A percentile compares a stretch with the other conserved stretches of the same genome.
Evolutionary conservation across 768 basidiomycete species (phyloP).

Genomic region (Sistotremastrum suecicum): DNA sequence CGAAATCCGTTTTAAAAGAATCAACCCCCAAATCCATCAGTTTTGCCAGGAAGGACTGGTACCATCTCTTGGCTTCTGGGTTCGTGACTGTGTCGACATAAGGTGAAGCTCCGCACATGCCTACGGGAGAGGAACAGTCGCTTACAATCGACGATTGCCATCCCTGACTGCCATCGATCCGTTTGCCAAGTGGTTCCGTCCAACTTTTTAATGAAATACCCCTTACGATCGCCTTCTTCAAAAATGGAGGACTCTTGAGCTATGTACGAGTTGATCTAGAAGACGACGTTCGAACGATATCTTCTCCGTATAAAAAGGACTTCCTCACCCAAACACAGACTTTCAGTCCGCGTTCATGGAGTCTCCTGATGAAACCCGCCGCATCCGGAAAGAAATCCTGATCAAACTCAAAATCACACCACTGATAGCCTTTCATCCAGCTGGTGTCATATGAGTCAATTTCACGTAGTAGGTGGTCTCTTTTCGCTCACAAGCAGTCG

Average conservation of each 20-base stretch:
- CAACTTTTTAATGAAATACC: constrained; percentile 54
- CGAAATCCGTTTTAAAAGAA: constrained; percentile 38
- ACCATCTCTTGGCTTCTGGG: constrained; percentile 43
- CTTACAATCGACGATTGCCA: constrained; percentile 42
- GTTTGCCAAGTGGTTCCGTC: constrained; percentile 59
- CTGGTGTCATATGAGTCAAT: background rate
- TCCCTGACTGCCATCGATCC: constrained; percentile 53
- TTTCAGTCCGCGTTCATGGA: constrained; percentile 49
- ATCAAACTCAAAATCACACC: constrained; percentile 27
- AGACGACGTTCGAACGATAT: background rate
- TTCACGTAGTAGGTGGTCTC: background rate
- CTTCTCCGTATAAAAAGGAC: background rate
- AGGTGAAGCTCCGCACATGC: background rate
- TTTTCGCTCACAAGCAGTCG: constrained; percentile 38
- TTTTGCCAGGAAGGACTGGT: constrained; percentile 29
- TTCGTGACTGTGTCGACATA: constrained; percentile 26
- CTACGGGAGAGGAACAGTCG: background rate
- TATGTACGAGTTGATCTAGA: constrained; percentile 53
- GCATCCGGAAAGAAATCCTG: constrained; percentile 53
- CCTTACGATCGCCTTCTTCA: constrained; percentile 50
- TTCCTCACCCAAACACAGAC: constrained; percentile 56
- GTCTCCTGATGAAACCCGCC: constrained; percentile 42
- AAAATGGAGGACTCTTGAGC: constrained; percentile 58
- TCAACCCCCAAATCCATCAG: constrained; percentile 44
- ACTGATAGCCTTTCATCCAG: constrained; percentile 63